Evolutionary conservation across 805 yeast genomes (phyloP).

Genomic region (Alloascoidea africana): DNA sequence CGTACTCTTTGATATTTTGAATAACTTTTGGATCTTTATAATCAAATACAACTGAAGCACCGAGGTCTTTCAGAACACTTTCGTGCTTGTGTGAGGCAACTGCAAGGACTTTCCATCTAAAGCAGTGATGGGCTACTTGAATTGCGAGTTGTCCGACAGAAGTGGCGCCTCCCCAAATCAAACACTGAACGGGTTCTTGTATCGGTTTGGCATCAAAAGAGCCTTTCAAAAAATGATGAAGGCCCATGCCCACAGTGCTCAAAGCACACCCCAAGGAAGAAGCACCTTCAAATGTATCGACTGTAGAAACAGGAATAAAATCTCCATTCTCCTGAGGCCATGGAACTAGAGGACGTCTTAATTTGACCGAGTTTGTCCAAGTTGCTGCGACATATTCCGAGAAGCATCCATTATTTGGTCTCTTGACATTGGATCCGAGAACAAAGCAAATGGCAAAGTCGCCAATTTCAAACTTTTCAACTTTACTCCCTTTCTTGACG

Average conservation of each 20-base stretch:
- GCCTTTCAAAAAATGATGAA: neutral
- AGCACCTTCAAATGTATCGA: neutral
- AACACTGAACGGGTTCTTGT: constrained; percentile 12
- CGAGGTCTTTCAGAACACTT: constrained; percentile 24
- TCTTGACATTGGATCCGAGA: neutral
- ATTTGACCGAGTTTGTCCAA: neutral
- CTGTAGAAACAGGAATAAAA: neutral
- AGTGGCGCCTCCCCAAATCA: constrained; percentile 59
- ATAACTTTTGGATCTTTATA: constrained; percentile 27
- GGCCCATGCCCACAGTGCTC: neutral
- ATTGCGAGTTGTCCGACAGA: constrained; percentile 42
- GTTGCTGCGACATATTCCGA: neutral
- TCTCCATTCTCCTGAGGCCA: neutral
- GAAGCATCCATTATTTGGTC: neutral
- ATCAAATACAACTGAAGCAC: constrained; percentile 37
- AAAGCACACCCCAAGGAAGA: neutral
- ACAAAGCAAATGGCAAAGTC: constrained; percentile 43
- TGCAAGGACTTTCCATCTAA: constrained; percentile 29
- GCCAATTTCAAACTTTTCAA: constrained; percentile 58
- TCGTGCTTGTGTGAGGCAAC: constrained; percentile 35
- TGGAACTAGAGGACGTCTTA: neutral
- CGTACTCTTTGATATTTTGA: constrained; percentile 1
- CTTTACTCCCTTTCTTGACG: constrained; percentile 60
- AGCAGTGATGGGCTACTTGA: constrained; percentile 37
- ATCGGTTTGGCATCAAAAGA: neutral